Evolutionary conservation across 164 flowering plant genomes (phyloP).

Genomic region (Hamamelis virginiana): DNA sequence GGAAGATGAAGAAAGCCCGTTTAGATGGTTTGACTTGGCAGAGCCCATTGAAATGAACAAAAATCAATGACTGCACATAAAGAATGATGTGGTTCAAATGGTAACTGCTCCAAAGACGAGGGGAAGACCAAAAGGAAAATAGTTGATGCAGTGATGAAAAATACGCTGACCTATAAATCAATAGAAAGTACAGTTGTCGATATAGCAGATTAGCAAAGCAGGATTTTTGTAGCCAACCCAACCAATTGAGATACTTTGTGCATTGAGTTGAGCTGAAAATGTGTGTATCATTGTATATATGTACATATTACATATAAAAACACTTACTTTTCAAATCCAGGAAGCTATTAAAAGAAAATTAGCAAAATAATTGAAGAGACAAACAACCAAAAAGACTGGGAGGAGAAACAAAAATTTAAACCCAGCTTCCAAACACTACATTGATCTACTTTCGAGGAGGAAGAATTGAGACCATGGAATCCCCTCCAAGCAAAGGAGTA

Average conservation of each 20-base stretch:
- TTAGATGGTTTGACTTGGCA: too few relatives aligned
- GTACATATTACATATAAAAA: neutral
- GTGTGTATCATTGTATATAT: too few relatives aligned
- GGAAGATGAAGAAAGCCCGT: too few relatives aligned
- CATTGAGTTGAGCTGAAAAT: too few relatives aligned
- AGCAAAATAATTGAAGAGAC: neutral
- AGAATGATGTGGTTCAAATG: too few relatives aligned
- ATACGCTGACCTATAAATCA: neutral
- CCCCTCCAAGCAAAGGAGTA: neutral
- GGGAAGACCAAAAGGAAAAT: neutral
- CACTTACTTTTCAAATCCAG: neutral
- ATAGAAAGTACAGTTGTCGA: neutral
- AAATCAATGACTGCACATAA: too few relatives aligned
- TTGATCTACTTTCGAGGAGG: neutral
- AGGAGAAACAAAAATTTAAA: constrained; percentile 1
- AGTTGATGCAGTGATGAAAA: neutral
- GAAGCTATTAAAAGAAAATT: neutral
- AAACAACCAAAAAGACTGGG: neutral
- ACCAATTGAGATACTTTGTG: too few relatives aligned
- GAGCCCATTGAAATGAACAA: too few relatives aligned
- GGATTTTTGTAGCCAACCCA: too few relatives aligned
- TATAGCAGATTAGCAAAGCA: neutral
- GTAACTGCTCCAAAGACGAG: too few relatives aligned
- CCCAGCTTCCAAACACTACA: neutral
- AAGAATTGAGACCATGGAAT: neutral